Percentiles rank a stretch among this genome's conserved stretches.
Conservation (phyloP, 1,284 basidiomycete species). For the Pseudomicrostroma phylloplanum region DNA sequence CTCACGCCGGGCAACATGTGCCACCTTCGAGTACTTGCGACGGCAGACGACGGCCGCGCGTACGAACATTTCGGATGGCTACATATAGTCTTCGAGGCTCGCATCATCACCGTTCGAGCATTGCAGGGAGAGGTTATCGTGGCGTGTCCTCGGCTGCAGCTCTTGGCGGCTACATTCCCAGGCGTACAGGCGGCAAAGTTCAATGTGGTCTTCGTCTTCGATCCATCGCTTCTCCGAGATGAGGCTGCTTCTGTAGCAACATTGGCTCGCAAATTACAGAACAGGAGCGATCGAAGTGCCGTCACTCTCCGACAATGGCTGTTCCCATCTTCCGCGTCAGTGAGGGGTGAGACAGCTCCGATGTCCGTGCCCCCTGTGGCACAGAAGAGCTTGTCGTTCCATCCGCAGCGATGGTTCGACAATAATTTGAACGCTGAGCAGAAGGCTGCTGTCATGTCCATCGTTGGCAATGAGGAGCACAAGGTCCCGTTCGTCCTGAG, state of each 20-base stretch:
- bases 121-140: constrained; percentile 1
- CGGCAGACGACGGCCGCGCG: neutral
- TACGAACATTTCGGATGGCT: neutral
- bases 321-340: too few relatives aligned
- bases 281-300: neutral
- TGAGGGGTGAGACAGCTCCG: too few relatives aligned
- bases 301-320: too few relatives aligned
- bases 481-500: constrained; percentile 27
- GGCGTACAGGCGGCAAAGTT: constrained; percentile 11
- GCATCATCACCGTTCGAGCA: neutral
- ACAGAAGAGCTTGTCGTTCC: neutral
- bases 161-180: constrained; percentile 5
- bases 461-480: constrained; percentile 22
- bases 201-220: constrained; percentile 11
- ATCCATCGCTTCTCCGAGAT: neutral
- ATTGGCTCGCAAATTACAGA: neutral
- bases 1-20: constrained; percentile 9
- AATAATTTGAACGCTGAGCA: constrained; percentile 14
- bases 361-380: too few relatives aligned
- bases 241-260: neutral
- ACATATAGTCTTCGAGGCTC: neutral
- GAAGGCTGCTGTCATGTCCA: constrained; percentile 38
- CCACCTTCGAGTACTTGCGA: constrained; percentile 9
- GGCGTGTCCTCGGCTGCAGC: constrained; percentile 8
- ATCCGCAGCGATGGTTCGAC: constrained; percentile 7